Evolutionary conservation across 768 basidiomycete genomes (phyloP).

Genomic region (Gloeophyllum trabeum): DNA sequence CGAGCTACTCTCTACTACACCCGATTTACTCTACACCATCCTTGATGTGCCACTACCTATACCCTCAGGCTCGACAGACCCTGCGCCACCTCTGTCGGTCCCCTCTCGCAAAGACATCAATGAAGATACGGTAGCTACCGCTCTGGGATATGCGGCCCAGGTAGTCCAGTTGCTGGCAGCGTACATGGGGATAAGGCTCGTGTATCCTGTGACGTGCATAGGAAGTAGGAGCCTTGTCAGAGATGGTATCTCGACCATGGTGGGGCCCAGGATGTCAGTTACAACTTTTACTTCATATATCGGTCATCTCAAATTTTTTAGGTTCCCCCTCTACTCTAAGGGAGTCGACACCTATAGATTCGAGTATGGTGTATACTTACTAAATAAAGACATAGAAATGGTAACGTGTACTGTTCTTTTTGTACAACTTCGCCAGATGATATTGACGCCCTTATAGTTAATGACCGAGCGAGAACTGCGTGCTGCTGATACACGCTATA

Average conservation of each 20-base stretch:
- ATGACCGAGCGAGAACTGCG: conserved; percentile 87
- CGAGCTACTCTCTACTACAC: conserved; percentile 69
- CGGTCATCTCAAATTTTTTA: conserved; percentile 16
- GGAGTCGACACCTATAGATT: conserved; percentile 96
- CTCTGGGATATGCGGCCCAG: conserved; percentile 85
- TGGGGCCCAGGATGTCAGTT: conserved; percentile 85
- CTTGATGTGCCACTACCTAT: conserved; percentile 86
- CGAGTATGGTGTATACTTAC: conserved; percentile 92
- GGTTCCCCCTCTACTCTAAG: conserved; percentile 91
- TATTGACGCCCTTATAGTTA: conserved; percentile 35
- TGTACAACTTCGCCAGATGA: conserved; percentile 1
- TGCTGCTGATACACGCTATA: conserved; percentile 89
- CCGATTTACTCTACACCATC: conserved; percentile 85
- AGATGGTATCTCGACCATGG: conserved; percentile 91
- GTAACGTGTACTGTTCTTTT: conserved; percentile 27
- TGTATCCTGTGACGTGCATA: conserved; percentile 85
- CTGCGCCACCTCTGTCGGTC: conserved; percentile 72
- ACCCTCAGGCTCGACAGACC: conserved; percentile 59
- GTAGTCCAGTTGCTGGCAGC: conserved; percentile 72
- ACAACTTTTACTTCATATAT: background rate
- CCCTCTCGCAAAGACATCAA: conserved; percentile 58
- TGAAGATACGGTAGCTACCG: conserved; percentile 81
- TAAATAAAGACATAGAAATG: conserved; percentile 97
- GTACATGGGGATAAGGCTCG: conserved; percentile 64
- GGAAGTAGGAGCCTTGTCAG: conserved; percentile 87